These are phyloP conservation scores for Kwoniella sp. DNA, from an alignment of 768 basidiomycete species.

Conservation along the genomic window DNA sequence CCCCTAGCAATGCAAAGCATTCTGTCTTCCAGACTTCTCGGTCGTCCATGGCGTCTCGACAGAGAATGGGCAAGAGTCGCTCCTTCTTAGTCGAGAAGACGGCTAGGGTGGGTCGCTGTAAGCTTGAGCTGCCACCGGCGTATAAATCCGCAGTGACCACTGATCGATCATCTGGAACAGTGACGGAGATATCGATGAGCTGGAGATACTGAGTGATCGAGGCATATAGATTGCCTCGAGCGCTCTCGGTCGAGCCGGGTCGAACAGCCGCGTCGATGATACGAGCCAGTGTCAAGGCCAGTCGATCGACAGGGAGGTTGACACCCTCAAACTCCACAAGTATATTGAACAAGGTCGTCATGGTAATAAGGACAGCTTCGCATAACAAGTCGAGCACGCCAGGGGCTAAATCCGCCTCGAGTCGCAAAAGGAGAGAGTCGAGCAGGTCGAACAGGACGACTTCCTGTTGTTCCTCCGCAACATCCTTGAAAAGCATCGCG, in stretches of 20 bases:
- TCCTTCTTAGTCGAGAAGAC: conserved; percentile 68
- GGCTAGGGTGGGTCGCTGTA: conserved; percentile 60
- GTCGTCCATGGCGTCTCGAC: conserved; percentile 90
- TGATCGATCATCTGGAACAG: conserved; percentile 18
- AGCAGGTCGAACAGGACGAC: conserved; percentile 86
- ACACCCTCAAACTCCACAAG: conserved; percentile 41
- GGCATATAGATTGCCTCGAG: conserved; percentile 93
- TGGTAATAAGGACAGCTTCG: conserved; percentile 71
- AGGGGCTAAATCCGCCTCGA: conserved; percentile 65
- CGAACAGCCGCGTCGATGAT: conserved; percentile 71
- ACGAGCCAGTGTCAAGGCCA: conserved; percentile 68
- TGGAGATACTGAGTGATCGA: conserved; percentile 83
- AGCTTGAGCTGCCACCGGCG: conserved; percentile 49
- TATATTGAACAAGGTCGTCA: conserved; percentile 68
- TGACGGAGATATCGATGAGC: conserved; percentile 53
- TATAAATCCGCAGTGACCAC: conserved; percentile 33
- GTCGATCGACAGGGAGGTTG: conserved; percentile 70
- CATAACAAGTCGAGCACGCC: conserved; percentile 75
- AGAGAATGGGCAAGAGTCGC: conserved; percentile 64
- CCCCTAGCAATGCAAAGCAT: conserved; percentile 83
- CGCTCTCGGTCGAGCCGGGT: conserved; percentile 72
- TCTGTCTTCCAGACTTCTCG: conserved; percentile 96
- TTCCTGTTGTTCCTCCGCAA: conserved; percentile 77
- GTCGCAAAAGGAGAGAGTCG: conserved; percentile 67
- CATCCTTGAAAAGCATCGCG: conserved; percentile 75